A percentile compares a stretch with the other conserved stretches of the same genome.
phyloP scores from a whole-genome alignment of 164 flowering plant genomes.

The Vitis riparia region DNA sequence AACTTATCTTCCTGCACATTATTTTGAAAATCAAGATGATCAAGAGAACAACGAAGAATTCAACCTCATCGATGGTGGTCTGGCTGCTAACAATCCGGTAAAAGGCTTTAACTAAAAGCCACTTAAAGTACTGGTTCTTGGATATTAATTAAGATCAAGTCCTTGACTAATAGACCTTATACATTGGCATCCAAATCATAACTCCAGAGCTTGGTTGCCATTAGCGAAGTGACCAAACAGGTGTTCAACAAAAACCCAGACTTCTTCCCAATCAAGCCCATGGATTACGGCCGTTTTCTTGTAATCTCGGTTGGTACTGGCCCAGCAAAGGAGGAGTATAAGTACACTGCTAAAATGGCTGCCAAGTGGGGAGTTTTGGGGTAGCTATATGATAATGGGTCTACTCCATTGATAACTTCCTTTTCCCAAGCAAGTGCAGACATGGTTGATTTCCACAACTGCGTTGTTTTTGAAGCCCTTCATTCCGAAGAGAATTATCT shows the following conservation, averaged over 20 bases:
- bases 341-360: slow-evolving; percentile 39
- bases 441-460: slow-evolving; percentile 44
- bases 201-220: slow-evolving; percentile 53
- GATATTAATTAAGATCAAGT: no score
- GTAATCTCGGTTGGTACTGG: slow-evolving; percentile 71
- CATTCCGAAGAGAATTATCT: slow-evolving; percentile 33
- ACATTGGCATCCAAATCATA: no score
- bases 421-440: slow-evolving; percentile 25
- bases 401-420: slow-evolving; percentile 31
- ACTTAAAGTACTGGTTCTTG: no score
- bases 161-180: no score
- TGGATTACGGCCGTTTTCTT: slow-evolving; percentile 41
- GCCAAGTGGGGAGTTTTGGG: slow-evolving; percentile 53
- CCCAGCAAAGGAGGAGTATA: slow-evolving; percentile 25
- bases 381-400: slow-evolving; percentile 34
- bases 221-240: slow-evolving; percentile 48
- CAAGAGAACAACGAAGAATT: slow-evolving; percentile 31
- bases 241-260: slow-evolving; percentile 30
- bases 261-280: slow-evolving; percentile 35
- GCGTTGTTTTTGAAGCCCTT: slow-evolving; percentile 33
- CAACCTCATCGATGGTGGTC: slow-evolving; percentile 69
- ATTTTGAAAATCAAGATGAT: slow-evolving; percentile 33
- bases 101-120: neutral
- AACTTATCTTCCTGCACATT: slow-evolving; percentile 51
- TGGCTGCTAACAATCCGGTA: slow-evolving; percentile 68